These are phyloP conservation scores for Verruconis gallopava DNA, from an alignment of 2,329 filamentous ascomycete species.

Conservation along the genomic window DNA sequence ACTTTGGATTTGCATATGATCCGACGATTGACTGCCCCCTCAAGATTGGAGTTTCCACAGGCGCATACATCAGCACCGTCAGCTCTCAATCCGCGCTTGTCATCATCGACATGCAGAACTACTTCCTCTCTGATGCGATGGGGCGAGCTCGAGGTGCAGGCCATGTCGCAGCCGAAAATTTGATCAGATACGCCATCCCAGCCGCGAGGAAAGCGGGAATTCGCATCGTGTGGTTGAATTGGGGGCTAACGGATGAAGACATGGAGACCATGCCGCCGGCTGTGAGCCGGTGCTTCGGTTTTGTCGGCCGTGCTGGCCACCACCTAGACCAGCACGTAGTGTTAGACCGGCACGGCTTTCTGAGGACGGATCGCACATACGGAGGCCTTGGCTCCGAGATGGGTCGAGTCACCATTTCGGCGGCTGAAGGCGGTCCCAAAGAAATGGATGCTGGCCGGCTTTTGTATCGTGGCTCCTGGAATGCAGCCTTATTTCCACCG, in stretches of 20 bases:
- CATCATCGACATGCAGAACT: conserved; percentile 42
- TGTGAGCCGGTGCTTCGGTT: conserved; percentile 36
- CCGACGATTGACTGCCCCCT: no score
- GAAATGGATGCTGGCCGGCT: conserved; percentile 29
- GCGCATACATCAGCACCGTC: conserved; percentile 19
- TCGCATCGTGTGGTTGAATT: conserved; percentile 42
- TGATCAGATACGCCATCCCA: conserved; percentile 33
- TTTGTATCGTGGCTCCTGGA: conserved; percentile 44
- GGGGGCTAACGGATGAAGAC: conserved; percentile 43
- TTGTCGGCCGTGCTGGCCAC: conserved; percentile 13
- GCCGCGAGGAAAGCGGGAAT: conserved; percentile 39
- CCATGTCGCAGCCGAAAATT: conserved; percentile 27
- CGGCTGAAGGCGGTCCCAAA: conserved; percentile 11
- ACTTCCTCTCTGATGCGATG: conserved; percentile 34
- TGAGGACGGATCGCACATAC: conserved; percentile 12
- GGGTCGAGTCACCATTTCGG: conserved; percentile 17
- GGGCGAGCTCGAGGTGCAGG: conserved; percentile 27
- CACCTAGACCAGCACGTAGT: background rate
- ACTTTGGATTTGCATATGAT: no score
- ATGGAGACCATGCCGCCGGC: conserved; percentile 37
- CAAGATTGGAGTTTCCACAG: background rate
- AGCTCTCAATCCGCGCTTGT: conserved; percentile 34
- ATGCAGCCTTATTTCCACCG: conserved; percentile 38
- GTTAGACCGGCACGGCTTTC: conserved; percentile 8
- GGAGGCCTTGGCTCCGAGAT: conserved; percentile 21